phyloP scores from a whole-genome alignment of 1,139 yeast species.

The Scheffersomyces parashehatae region DNA sequence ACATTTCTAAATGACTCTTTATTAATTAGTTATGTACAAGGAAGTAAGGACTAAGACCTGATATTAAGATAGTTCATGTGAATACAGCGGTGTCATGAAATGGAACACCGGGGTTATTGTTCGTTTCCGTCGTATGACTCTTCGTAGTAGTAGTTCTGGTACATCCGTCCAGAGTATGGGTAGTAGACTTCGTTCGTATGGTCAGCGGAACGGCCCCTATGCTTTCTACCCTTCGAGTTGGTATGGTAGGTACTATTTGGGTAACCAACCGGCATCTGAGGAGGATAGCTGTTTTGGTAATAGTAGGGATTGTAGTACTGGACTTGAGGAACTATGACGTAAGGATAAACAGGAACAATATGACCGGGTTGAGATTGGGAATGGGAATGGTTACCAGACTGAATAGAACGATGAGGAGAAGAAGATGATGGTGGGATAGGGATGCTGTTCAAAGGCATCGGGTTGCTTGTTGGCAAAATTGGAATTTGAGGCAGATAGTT shows the following conservation, averaged over 20 bases:
- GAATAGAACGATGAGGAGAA: neutral
- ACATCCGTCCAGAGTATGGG: neutral
- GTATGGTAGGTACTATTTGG: neutral
- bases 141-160: neutral
- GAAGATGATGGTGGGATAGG: neutral
- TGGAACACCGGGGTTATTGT: neutral
- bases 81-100: neutral
- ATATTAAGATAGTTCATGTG: too few relatives aligned
- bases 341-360: neutral
- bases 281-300: neutral
- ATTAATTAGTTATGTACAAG: too few relatives aligned
- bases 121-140: neutral
- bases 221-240: neutral
- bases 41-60: too few relatives aligned
- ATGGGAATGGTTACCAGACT: too few relatives aligned
- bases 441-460: neutral
- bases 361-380: neutral
- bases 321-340: conserved; percentile 1
- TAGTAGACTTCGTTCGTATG: neutral
- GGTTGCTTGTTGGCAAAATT: neutral
- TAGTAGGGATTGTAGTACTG: conserved; percentile 9
- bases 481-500: neutral
- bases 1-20: too few relatives aligned
- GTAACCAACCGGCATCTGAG: neutral
- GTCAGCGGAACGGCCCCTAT: neutral